A percentile compares a stretch with the other conserved stretches of the same genome.
Conservation (phyloP, 805 yeast species). For the Spencermartinsiella europaea region DNA sequence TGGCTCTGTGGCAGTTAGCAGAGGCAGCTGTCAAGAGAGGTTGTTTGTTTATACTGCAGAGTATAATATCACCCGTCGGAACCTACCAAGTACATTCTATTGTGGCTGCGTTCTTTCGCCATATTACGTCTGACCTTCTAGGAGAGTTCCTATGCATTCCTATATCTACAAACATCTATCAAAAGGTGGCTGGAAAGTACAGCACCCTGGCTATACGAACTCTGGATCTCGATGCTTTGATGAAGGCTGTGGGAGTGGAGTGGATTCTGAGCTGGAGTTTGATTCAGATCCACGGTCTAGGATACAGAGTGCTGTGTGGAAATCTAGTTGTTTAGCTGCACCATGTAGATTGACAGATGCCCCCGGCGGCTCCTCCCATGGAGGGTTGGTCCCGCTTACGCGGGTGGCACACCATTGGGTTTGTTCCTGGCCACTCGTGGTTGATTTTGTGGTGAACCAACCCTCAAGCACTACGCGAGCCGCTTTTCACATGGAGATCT, state of each 20-base stretch:
- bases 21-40: not conserved
- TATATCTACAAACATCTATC: constrained; percentile 4
- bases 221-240: constrained; percentile 3
- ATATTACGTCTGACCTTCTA: not conserved
- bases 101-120: not conserved
- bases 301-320: not conserved
- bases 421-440: too few species aligned
- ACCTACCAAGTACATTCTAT: not conserved
- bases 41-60: not conserved
- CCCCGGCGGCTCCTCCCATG: too few species aligned
- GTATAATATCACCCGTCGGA: not conserved
- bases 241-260: constrained; percentile 4
- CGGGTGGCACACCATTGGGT: too few species aligned
- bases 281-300: not conserved
- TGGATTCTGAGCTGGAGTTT: constrained; percentile 10
- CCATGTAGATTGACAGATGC: too few species aligned
- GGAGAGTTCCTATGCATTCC: constrained; percentile 10
- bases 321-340: too few species aligned
- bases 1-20: not conserved
- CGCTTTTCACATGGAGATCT: too few species aligned
- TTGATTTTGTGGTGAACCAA: too few species aligned
- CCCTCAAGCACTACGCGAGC: too few species aligned
- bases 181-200: constrained; percentile 7
- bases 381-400: too few species aligned
- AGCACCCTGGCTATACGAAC: not conserved